Evolutionary conservation across 257 asterid genomes (phyloP), one percentile per base, ranked within the genome.

Genomic region (Solanum chaucha): DNA sequence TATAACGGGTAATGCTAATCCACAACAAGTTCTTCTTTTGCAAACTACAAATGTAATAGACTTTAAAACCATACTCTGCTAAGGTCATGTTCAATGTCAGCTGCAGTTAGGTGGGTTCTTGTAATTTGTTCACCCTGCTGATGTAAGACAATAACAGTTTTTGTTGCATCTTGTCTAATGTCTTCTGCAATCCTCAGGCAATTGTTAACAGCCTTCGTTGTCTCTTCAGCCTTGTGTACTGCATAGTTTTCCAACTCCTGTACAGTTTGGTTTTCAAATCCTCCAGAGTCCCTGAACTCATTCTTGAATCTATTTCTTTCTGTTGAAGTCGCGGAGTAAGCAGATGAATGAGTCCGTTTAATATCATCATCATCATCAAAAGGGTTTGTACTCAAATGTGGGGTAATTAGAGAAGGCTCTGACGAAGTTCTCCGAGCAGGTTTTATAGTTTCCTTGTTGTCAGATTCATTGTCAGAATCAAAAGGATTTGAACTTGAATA

Each of bases 41-140:
- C 70, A 81, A 80, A 30, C 70, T 48, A 81, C 44, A 81, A 80
- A 48, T 48, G 44, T 26, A 30, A 58, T 58, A 30, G 24, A 80
- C 40, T 48, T 38, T 1, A 58, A 71, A 88, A 44, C 86, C 94
- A 90, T 95, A 97, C 99, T 97, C 95, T 92, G 87, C 99, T 96
- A 86, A 97, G 99, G 87, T 95, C 98, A 32, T 92, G 93, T 83
- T 97, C 99, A 14, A 96, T 94, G 86, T 97, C 99, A 70, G 98
- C 98, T 81, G 98, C 99, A 88, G 88, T 90, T 90, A 86, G 81
- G 90, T 97, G 99, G 26, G 98, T 93, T 89, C 93, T 91, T 8
- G 96, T 91, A 87, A 97, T 94, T 88, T 95, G 98, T 91, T 97
- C 99, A 73, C 99, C 99, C 91, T 97, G 99, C 61, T 96, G 98